A percentile compares a stretch with the other conserved stretches of the same genome.
Conservation (phyloP, 805 yeast genomes). For the Candida piceae region DNA sequence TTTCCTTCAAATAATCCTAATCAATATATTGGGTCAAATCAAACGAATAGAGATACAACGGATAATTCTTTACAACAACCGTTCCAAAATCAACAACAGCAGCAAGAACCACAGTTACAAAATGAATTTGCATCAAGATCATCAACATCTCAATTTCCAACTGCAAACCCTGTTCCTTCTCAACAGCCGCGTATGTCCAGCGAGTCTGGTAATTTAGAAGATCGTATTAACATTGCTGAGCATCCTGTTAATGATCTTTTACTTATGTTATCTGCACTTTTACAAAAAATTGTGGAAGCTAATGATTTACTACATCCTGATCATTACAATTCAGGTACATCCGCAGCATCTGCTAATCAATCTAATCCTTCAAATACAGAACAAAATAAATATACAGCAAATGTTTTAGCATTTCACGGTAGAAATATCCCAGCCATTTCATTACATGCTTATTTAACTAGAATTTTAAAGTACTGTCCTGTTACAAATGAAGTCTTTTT, state of each 20-base stretch:
- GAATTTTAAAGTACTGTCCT: constrained; percentile 95
- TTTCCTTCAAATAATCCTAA: constrained; percentile 7
- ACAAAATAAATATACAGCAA: constrained; percentile 50
- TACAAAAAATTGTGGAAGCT: constrained; percentile 84
- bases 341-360: constrained; percentile 17
- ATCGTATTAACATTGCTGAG: constrained; percentile 70
- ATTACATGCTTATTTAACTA: constrained; percentile 78
- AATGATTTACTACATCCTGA: constrained; percentile 80
- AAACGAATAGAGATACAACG: constrained; percentile 3
- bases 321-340: constrained; percentile 40
- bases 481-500: constrained; percentile 96
- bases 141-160: constrained; percentile 1
- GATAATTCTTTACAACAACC: constrained; percentile 10
- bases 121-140: constrained; percentile 4
- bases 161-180: no score
- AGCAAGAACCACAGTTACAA: constrained; percentile 8
- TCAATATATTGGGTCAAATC: constrained; percentile 6
- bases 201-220: no score
- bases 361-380: constrained; percentile 11
- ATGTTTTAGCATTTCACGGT: constrained; percentile 89
- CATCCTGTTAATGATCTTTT: constrained; percentile 79
- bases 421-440: constrained; percentile 95
- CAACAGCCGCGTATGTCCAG: constrained; percentile 2
- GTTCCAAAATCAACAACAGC: constrained; percentile 11
- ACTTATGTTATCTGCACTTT: constrained; percentile 76